Percentiles rank a stretch among this genome's conserved stretches.
Conservation (phyloP, 2,329 filamentous ascomycete species). For the Fusarium lateritium region DNA sequence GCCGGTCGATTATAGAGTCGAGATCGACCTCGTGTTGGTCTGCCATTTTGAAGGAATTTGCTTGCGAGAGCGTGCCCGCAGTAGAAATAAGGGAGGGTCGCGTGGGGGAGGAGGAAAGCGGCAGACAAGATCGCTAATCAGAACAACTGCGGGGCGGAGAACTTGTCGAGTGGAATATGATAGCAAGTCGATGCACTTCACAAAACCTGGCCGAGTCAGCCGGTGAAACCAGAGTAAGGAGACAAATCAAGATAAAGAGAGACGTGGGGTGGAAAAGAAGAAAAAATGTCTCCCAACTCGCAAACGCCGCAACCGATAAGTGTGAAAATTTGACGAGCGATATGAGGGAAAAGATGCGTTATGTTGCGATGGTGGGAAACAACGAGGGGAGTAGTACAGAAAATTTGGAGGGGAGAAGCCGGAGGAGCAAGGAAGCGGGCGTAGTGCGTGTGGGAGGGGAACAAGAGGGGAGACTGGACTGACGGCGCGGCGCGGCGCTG, state of each 20-base stretch:
- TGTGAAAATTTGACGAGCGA: slow-evolving; percentile 27
- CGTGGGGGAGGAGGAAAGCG: slow-evolving; percentile 45
- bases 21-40: slow-evolving; percentile 92
- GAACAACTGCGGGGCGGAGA: slow-evolving; percentile 48
- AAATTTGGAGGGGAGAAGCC: slow-evolving; percentile 42
- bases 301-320: slow-evolving; percentile 34
- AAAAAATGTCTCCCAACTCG: slow-evolving; percentile 30
- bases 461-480: slow-evolving; percentile 37
- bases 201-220: slow-evolving; percentile 48
- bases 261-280: slow-evolving; percentile 10
- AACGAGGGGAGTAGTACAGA: slow-evolving; percentile 30
- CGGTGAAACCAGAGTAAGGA: slow-evolving; percentile 36
- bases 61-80: slow-evolving; percentile 58
- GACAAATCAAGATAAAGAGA: slow-evolving; percentile 12
- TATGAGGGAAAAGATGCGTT: slow-evolving; percentile 35
- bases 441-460: slow-evolving; percentile 32
- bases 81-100: slow-evolving; percentile 49
- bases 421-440: slow-evolving; percentile 31
- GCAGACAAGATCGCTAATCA: slow-evolving; percentile 50
- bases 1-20: slow-evolving; percentile 98
- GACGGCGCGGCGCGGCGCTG: slow-evolving; percentile 28
- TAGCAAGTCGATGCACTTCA: slow-evolving; percentile 55
- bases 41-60: slow-evolving; percentile 66
- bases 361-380: slow-evolving; percentile 32
- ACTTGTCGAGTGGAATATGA: slow-evolving; percentile 47